phyloP scores from a whole-genome alignment of 169 alveolate species.

The Cryptosporidium meleagridis region DNA sequence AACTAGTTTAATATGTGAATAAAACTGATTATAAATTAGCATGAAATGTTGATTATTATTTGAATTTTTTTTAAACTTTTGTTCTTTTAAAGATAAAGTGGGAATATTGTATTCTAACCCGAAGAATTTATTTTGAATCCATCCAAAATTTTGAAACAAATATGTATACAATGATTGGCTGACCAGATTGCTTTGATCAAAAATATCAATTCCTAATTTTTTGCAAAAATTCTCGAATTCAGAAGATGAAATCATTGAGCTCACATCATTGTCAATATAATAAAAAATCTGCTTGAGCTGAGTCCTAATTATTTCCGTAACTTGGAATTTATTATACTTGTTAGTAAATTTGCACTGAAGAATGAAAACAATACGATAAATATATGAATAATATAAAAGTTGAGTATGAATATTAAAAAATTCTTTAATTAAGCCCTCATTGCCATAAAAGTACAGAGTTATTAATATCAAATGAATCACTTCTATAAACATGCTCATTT shows the following conservation, averaged over 20 bases:
- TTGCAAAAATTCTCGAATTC: slow-evolving; percentile 22
- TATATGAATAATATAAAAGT: slow-evolving; percentile 4
- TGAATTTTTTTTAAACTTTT: neutral
- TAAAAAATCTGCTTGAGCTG: slow-evolving; percentile 35
- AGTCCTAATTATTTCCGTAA: slow-evolving; percentile 33
- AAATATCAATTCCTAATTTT: slow-evolving; percentile 5
- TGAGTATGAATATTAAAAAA: neutral
- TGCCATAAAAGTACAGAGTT: neutral
- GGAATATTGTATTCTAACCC: neutral
- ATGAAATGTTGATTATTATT: neutral
- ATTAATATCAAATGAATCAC: slow-evolving; percentile 9
- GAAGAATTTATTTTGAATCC: neutral
- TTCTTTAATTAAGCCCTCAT: neutral
- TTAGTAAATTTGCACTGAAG: slow-evolving; percentile 23
- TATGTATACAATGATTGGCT: neutral
- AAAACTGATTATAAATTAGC: neutral
- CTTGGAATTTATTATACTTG: slow-evolving; percentile 17
- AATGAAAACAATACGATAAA: slow-evolving; percentile 36
- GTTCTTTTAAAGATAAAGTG: neutral
- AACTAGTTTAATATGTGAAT: neutral
- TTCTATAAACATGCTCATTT: neutral
- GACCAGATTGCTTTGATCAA: neutral
- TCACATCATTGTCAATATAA: slow-evolving; percentile 3
- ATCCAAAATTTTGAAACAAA: neutral
- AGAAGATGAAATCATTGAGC: slow-evolving; percentile 11